These are phyloP conservation scores for Hermanozyma aechmeae DNA, from an alignment of 805 yeast species.

Conservation along the genomic window DNA sequence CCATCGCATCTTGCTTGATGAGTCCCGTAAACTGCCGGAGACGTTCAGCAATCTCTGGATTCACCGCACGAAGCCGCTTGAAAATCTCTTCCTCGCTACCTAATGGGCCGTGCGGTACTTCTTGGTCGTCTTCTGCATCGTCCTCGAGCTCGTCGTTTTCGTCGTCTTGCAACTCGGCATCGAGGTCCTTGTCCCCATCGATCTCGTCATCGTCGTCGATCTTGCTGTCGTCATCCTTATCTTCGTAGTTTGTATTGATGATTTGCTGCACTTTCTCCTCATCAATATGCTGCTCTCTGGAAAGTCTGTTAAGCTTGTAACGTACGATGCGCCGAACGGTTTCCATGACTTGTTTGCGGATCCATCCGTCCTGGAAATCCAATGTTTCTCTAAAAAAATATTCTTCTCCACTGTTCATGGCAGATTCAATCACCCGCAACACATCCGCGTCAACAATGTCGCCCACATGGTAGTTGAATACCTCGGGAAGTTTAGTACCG, in stretches of 20 bases:
- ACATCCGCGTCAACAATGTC: conserved; percentile 67
- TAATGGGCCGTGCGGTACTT: conserved; percentile 4
- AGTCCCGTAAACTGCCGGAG: conserved; percentile 24
- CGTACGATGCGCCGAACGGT: conserved; percentile 62
- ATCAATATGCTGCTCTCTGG: conserved; percentile 40
- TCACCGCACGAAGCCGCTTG: conserved; percentile 24
- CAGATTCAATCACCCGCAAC: conserved; percentile 26
- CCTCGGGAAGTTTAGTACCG: conserved; percentile 59
- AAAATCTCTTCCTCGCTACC: conserved; percentile 15
- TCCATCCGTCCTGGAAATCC: conserved; percentile 77
- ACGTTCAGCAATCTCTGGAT: conserved; percentile 24
- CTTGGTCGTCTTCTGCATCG: conserved; percentile 11
- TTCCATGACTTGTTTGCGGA: conserved; percentile 47
- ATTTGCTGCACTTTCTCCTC: conserved; percentile 34
- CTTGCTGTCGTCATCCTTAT: conserved; percentile 10
- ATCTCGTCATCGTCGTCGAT: conserved; percentile 15
- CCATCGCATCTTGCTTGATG: conserved; percentile 22
- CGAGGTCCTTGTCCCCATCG: conserved; percentile 14
- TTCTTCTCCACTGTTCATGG: conserved; percentile 19
- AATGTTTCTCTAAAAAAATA: conserved; percentile 21
- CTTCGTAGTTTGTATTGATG: conserved; percentile 21
- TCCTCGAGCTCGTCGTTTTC: conserved; percentile 4
- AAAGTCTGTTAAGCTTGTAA: conserved; percentile 58
- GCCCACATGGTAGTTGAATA: conserved; percentile 70
- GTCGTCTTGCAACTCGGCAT: conserved; percentile 4